A percentile compares a stretch with the other conserved stretches of the same genome.
phyloP scores from a whole-genome alignment of 768 basidiomycete species.

The Hysterangium stoloniferum region DNA sequence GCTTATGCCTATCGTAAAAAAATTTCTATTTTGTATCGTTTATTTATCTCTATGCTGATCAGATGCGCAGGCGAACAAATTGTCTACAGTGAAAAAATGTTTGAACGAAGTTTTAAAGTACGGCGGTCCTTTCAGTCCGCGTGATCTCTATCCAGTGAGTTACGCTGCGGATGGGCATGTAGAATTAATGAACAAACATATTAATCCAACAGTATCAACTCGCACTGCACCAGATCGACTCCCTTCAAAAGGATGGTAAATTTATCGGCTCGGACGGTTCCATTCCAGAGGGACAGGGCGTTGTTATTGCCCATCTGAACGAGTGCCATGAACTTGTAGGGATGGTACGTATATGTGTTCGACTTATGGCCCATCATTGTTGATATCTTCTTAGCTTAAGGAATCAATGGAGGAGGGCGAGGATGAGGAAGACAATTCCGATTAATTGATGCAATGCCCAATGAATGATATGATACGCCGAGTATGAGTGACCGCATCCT shows the following conservation, averaged over 20 bases:
- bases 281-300: conserved; percentile 94
- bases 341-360: conserved; percentile 52
- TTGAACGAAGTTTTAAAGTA: conserved; percentile 93
- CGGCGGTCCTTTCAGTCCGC: conserved; percentile 85
- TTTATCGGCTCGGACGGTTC: conserved; percentile 83
- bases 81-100: conserved; percentile 95
- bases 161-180: neutral
- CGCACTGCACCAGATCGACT: conserved; percentile 92
- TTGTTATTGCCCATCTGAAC: conserved; percentile 90
- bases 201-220: conserved; percentile 72
- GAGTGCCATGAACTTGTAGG: conserved; percentile 95
- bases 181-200: neutral
- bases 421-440: conserved; percentile 44
- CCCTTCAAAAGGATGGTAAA: conserved; percentile 86
- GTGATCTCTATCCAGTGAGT: conserved; percentile 89
- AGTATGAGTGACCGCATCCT: neutral
- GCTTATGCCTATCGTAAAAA: conserved; percentile 90
- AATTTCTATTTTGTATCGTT: conserved; percentile 20
- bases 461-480: neutral
- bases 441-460: conserved; percentile 20
- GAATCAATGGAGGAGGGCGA: conserved; percentile 77
- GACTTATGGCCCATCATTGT: neutral
- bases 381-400: conserved; percentile 45
- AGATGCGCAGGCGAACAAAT: conserved; percentile 74
- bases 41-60: neutral